A percentile compares a stretch with the other conserved stretches of the same genome.
These are phyloP conservation scores for Eutrema japonicum DNA, from an alignment of 345 rosid species.

Conservation along the genomic window DNA sequence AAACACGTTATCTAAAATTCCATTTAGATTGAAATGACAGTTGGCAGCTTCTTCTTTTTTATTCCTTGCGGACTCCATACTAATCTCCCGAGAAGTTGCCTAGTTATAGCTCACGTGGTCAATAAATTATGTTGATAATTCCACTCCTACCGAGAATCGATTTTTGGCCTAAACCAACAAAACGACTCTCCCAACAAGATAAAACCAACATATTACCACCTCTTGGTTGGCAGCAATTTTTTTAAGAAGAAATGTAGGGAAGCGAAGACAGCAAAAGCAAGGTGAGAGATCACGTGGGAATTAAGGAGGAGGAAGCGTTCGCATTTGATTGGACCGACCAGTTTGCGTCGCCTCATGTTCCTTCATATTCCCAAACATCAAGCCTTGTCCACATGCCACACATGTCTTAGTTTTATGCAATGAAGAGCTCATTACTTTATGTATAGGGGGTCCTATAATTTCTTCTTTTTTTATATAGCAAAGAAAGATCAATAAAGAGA, in stretches of 20 bases:
- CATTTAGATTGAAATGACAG: conserved; percentile 8
- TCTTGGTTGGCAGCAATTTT: not conserved
- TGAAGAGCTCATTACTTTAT: conserved; percentile 33
- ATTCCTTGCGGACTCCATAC: too few relatives aligned
- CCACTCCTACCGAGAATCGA: too few relatives aligned
- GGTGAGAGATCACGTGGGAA: conserved; percentile 33
- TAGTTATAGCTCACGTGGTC: too few relatives aligned
- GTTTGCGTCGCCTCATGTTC: conserved; percentile 33
- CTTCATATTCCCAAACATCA: conserved; percentile 26
- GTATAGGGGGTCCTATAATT: not conserved
- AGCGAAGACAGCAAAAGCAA: conserved; percentile 34
- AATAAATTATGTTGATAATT: too few relatives aligned
- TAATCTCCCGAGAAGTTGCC: too few relatives aligned
- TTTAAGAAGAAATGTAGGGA: conserved; percentile 7
- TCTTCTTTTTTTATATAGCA: conserved; percentile 9
- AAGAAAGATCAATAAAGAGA: conserved; percentile 10
- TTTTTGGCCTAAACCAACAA: too few relatives aligned
- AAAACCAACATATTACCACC: too few relatives aligned
- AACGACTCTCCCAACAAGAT: too few relatives aligned
- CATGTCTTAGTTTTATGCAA: conserved; percentile 16
- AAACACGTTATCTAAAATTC: conserved; percentile 2
- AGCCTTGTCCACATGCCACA: conserved; percentile 37
- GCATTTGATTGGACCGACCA: conserved; percentile 39
- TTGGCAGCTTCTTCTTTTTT: too few relatives aligned
- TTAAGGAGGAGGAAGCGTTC: not conserved